A percentile compares a stretch with the other conserved stretches of the same genome.
phyloP scores from a whole-genome alignment of 768 basidiomycete genomes.

The Mycena chlorophos region DNA sequence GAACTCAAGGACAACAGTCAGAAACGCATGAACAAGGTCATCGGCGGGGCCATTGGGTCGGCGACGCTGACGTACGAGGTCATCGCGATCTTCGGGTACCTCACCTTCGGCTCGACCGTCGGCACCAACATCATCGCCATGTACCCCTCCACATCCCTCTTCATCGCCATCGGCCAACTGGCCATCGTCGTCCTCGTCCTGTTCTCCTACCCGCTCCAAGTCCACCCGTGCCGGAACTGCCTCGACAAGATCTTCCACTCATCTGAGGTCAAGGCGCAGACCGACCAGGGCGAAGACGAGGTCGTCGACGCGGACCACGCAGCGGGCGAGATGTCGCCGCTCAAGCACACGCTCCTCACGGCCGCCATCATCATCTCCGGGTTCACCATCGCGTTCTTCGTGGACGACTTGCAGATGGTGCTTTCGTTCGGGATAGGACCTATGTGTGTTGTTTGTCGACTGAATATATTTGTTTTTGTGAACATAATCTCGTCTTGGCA shows the following conservation, averaged over 20 bases:
- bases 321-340: conserved; percentile 58
- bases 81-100: conserved; percentile 85
- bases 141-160: conserved; percentile 87
- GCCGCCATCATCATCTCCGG: conserved; percentile 60
- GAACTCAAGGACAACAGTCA: conserved; percentile 84
- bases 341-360: conserved; percentile 73
- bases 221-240: conserved; percentile 90
- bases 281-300: conserved; percentile 45
- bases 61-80: conserved; percentile 85
- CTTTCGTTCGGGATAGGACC: conserved; percentile 95
- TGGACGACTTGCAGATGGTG: conserved; percentile 79
- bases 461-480: no score
- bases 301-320: conserved; percentile 57
- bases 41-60: conserved; percentile 82
- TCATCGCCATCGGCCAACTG: conserved; percentile 89
- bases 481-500: no score
- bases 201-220: conserved; percentile 93
- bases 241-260: conserved; percentile 83
- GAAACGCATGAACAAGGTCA: conserved; percentile 80
- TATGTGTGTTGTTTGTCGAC: no score
- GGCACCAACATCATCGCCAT: conserved; percentile 93
- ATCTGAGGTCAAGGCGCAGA: conserved; percentile 17
- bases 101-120: conserved; percentile 91
- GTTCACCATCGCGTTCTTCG: conserved; percentile 74
- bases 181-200: conserved; percentile 90